These are phyloP conservation scores for Lentinula detonsa DNA, from an alignment of 768 basidiomycete genomes.

Conservation along the genomic window DNA sequence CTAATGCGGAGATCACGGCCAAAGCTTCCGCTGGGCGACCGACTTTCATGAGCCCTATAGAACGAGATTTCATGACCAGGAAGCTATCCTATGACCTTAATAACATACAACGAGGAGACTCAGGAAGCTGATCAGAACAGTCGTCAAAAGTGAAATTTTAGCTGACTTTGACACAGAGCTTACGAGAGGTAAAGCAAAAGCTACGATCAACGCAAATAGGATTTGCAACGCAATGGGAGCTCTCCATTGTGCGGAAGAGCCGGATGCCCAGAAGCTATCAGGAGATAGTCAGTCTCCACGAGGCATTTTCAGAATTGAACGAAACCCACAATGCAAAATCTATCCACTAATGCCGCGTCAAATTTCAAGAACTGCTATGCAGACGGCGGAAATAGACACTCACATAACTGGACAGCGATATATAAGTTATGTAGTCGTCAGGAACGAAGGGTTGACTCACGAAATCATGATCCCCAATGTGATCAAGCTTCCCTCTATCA, in stretches of 20 bases:
- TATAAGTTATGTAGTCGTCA: not conserved
- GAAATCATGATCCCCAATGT: slow-evolving; percentile 60
- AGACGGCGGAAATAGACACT: not conserved
- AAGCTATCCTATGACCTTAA: not conserved
- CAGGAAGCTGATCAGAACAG: slow-evolving; percentile 36
- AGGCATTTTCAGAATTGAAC: not conserved
- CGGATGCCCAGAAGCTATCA: slow-evolving; percentile 42
- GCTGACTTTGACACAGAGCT: slow-evolving; percentile 15
- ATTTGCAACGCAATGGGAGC: slow-evolving; percentile 59
- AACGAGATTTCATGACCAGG: not conserved
- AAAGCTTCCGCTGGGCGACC: slow-evolving; percentile 49
- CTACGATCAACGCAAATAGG: slow-evolving; percentile 47
- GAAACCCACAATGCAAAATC: slow-evolving; percentile 52
- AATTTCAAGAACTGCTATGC: not conserved
- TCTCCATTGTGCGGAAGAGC: slow-evolving; percentile 54
- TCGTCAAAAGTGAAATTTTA: not conserved
- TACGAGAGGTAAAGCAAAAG: slow-evolving; percentile 42
- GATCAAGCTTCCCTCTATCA: slow-evolving; percentile 60
- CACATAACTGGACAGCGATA: slow-evolving; percentile 1
- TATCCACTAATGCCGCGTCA: slow-evolving; percentile 39
- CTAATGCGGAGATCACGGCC: slow-evolving; percentile 58
- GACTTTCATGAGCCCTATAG: slow-evolving; percentile 45
- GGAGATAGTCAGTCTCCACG: not conserved
- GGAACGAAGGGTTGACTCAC: slow-evolving; percentile 26
- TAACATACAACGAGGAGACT: slow-evolving; percentile 48